Evolutionary conservation across 202 grass and related monocot genomes (phyloP), one percentile per base, ranked within the genome.

Genomic region (Dendrocalamus latiflorus): DNA sequence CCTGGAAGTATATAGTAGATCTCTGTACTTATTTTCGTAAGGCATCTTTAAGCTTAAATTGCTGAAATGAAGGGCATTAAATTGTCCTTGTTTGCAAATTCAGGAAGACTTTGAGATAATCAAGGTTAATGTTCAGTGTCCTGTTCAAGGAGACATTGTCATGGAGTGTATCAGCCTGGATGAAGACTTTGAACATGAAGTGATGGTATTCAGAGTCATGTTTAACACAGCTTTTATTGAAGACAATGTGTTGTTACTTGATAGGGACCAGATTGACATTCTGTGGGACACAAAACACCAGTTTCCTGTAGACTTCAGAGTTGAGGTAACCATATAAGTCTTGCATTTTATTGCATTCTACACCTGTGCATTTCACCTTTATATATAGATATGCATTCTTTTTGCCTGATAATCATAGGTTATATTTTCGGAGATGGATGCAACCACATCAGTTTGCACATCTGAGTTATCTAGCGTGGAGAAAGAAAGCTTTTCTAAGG

Each of bases 31-130:
- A 42, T 65, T 39, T 14, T 36, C 6, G 1, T 51, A 82, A 67
- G 41, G 2, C 26, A 76, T 45, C 11, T 61, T 75, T 7, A 71
- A 73, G 39, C 66, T 78, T 78, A 63, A 28, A 43, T 65, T 60
- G 18, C 22, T 80, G 50, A 68, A 59, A 10, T 18, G 41, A 80
- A 80, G 20, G 47, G 15, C 16, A 45, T 68, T 68, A 13, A 72
- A 21, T 16, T 81, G 14, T 60, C 85, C 9, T 66, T 65, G 11
- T 78, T 73, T 81, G 66, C 12, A 70, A 70, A 80, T 80, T 55
- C 90, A 92, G 90, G 90, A 86, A 92, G 90, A 89, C 5, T 80
- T 44, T 47, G 83, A 88, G 70, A 83, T 86, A 86, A 83, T 92
- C 61, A 88, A 92, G 83, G 50, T 83, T 65, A 89, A 88, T 83